Evolutionary conservation across 495 filamentous ascomycete species (phyloP).

Genomic region (Penicillium alfredii): DNA sequence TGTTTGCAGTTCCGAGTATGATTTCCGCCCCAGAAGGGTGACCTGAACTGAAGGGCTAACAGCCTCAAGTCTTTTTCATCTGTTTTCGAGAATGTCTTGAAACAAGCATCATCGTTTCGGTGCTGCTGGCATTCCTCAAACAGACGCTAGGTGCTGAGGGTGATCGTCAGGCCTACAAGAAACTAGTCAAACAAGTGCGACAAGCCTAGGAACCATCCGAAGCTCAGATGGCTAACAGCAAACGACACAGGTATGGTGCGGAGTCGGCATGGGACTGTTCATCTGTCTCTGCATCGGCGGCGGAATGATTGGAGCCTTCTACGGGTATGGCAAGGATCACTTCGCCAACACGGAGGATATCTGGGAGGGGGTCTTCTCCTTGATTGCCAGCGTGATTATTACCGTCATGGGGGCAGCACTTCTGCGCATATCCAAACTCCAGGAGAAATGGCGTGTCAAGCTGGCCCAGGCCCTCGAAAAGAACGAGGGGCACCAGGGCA

Average conservation of each 20-base stretch:
- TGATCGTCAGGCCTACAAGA: conserved; percentile 55
- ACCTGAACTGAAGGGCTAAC: no score
- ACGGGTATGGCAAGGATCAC: conserved; percentile 57
- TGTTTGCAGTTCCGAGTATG: no score
- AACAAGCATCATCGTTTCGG: conserved; percentile 73
- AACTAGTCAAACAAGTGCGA: conserved; percentile 63
- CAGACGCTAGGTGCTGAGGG: conserved; percentile 60
- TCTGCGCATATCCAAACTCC: conserved; percentile 75
- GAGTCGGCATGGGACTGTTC: conserved; percentile 55
- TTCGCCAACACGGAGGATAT: conserved; percentile 64
- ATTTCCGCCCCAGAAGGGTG: no score
- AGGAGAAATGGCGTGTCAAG: conserved; percentile 80
- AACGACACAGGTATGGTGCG: conserved; percentile 59
- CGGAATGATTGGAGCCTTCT: conserved; percentile 76
- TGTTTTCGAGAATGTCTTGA: conserved; percentile 81
- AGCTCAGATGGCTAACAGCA: no score
- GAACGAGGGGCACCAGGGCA: conserved; percentile 23
- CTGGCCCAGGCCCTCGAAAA: conserved; percentile 61
- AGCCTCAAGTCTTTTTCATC: conserved; percentile 86
- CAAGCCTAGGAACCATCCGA: no score
- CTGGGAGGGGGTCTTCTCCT: conserved; percentile 71
- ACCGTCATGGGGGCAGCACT: conserved; percentile 71
- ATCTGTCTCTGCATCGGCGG: conserved; percentile 64
- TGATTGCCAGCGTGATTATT: conserved; percentile 71
- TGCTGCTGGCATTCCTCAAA: conserved; percentile 75